Evolutionary conservation across 257 asterid genomes (phyloP).

Genomic region (Solanum chilense): DNA sequence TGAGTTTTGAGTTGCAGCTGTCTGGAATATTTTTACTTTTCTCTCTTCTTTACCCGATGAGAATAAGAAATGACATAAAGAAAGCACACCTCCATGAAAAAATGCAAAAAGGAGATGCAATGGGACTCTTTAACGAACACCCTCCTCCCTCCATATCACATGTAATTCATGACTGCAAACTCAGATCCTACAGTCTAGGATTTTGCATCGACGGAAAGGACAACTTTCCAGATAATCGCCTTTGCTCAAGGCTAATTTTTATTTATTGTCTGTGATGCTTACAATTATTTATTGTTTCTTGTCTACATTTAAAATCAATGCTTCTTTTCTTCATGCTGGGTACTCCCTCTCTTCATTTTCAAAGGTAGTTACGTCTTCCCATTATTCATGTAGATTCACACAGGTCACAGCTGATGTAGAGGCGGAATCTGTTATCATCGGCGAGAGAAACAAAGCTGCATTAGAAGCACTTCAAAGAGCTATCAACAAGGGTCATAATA

Average conservation of each 20-base stretch:
- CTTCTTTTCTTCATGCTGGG: neutral
- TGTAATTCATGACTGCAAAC: neutral
- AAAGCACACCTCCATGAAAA: neutral
- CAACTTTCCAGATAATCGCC: neutral
- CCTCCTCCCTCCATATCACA: neutral
- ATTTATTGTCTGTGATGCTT: neutral
- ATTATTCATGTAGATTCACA: constrained; percentile 40
- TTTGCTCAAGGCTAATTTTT: neutral
- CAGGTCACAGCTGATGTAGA: constrained; percentile 71
- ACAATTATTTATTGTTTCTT: neutral
- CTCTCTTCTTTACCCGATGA: neutral
- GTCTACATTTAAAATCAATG: neutral
- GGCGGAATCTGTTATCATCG: constrained; percentile 83
- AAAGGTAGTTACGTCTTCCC: neutral
- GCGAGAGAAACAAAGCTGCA: constrained; percentile 88
- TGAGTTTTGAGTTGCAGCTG: neutral
- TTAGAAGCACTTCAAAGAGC: constrained; percentile 60
- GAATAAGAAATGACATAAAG: neutral
- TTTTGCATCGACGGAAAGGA: neutral
- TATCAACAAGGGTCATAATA: constrained; percentile 51
- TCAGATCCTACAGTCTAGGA: neutral
- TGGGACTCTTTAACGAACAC: neutral
- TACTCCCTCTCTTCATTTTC: neutral
- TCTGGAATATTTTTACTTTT: neutral
- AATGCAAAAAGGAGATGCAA: neutral